phyloP scores from a whole-genome alignment of 805 yeast species.

The Candida krabiensis region DNA sequence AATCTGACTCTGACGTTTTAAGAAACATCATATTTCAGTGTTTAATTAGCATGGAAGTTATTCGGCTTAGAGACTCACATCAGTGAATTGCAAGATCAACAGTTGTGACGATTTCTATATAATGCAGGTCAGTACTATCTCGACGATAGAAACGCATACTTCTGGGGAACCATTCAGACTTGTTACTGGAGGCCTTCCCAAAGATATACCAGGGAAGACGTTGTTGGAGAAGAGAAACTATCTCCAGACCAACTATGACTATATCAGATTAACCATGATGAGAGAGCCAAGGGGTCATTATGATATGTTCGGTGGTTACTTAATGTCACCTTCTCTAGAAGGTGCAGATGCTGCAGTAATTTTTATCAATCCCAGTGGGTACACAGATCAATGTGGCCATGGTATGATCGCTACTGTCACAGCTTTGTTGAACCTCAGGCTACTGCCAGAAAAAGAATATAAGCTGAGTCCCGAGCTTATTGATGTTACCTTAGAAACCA shows the following conservation, averaged over 20 bases:
- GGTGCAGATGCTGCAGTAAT: constrained; percentile 28
- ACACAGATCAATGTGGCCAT: constrained; percentile 32
- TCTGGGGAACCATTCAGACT: constrained; percentile 29
- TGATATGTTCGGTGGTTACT: constrained; percentile 31
- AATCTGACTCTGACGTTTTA: too few relatives aligned
- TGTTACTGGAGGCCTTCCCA: constrained; percentile 21
- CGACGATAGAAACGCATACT: constrained; percentile 28
- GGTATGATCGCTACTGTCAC: constrained; percentile 28
- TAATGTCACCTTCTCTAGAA: constrained; percentile 18
- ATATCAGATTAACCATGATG: constrained; percentile 25
- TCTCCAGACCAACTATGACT: constrained; percentile 21
- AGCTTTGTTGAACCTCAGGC: constrained; percentile 17
- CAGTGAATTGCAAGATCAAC: too few relatives aligned
- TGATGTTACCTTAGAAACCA: constrained; percentile 22
- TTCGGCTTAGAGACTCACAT: too few relatives aligned
- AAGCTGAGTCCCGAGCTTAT: constrained; percentile 23
- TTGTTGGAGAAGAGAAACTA: constrained; percentile 23
- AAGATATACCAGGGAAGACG: constrained; percentile 20
- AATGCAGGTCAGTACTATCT: constrained; percentile 9
- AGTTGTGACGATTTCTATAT: too few relatives aligned
- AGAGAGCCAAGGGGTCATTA: constrained; percentile 31
- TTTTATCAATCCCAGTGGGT: constrained; percentile 28
- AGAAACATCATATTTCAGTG: too few relatives aligned
- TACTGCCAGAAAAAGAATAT: constrained; percentile 20
- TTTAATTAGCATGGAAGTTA: too few relatives aligned